Percentiles rank a stretch among this genome's conserved stretches.
Conservation (phyloP, 2,329 filamentous ascomycete genomes). For the Acrocalymma vagum region DNA sequence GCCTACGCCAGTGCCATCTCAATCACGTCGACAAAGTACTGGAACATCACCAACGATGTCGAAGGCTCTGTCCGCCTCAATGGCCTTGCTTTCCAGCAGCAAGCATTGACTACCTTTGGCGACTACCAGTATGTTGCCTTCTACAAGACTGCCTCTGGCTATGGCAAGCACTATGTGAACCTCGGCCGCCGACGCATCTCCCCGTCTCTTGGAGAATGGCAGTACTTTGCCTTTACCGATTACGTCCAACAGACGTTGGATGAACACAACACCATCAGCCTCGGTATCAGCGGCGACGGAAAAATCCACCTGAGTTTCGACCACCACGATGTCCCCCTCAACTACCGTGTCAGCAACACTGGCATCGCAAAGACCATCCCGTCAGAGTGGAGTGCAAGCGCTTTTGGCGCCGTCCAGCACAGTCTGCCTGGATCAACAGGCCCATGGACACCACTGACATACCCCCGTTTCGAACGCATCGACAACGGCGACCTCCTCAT, state of each 20-base stretch:
- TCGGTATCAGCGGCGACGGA: constrained; percentile 61
- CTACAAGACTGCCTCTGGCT: constrained; percentile 47
- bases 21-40: constrained; percentile 32
- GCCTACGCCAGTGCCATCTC: constrained; percentile 30
- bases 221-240: constrained; percentile 58
- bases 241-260: constrained; percentile 61
- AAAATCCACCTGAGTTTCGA: constrained; percentile 64
- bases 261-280: constrained; percentile 62
- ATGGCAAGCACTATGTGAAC: constrained; percentile 52
- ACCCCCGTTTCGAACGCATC: constrained; percentile 58
- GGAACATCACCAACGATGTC: constrained; percentile 42
- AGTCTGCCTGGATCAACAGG: constrained; percentile 39
- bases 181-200: constrained; percentile 56
- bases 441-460: constrained; percentile 54
- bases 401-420: constrained; percentile 39
- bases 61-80: constrained; percentile 52
- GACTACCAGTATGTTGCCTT: constrained; percentile 61
- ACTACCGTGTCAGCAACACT: constrained; percentile 41
- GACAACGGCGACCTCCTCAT: constrained; percentile 53
- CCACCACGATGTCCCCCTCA: constrained; percentile 54
- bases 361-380: constrained; percentile 42
- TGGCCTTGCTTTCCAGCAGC: constrained; percentile 60
- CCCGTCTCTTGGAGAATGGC: constrained; percentile 48
- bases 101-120: constrained; percentile 56
- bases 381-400: constrained; percentile 32